Conservation (phyloP, 352 stramenopile species). For the Pythium periplocum region DNA sequence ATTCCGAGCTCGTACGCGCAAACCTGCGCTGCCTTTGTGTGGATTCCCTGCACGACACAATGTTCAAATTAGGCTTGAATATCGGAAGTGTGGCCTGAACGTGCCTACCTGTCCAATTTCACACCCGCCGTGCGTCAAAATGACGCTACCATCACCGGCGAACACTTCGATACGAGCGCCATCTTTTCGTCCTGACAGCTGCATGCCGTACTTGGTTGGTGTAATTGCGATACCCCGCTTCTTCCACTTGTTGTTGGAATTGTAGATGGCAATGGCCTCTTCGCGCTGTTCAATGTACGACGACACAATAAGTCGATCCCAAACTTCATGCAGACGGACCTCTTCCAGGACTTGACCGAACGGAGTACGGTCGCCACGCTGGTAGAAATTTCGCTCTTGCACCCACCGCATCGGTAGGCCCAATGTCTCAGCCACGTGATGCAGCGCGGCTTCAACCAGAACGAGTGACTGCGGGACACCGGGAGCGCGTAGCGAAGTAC, state of each 20-base stretch:
- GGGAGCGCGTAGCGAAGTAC: slow-evolving; percentile 33
- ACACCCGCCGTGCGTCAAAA: slow-evolving; percentile 31
- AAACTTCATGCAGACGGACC: slow-evolving; percentile 31
- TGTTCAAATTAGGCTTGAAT: slow-evolving; percentile 1
- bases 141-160: slow-evolving; percentile 32
- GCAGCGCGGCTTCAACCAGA: slow-evolving; percentile 29
- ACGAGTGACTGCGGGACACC: slow-evolving; percentile 36
- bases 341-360: slow-evolving; percentile 27
- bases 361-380: slow-evolving; percentile 21
- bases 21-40: slow-evolving; percentile 58
- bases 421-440: slow-evolving; percentile 28
- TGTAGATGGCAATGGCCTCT: slow-evolving; percentile 28
- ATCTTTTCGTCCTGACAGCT: slow-evolving; percentile 22
- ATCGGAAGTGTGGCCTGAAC: not conserved
- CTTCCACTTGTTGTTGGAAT: slow-evolving; percentile 41
- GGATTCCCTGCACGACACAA: slow-evolving; percentile 33
- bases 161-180: slow-evolving; percentile 38
- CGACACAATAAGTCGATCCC: slow-evolving; percentile 21
- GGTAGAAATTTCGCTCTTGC: slow-evolving; percentile 34
- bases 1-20: slow-evolving; percentile 43
- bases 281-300: slow-evolving; percentile 23
- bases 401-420: slow-evolving; percentile 26
- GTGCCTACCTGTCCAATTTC: slow-evolving; percentile 45
- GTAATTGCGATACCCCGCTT: slow-evolving; percentile 51
- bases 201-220: slow-evolving; percentile 64